phyloP scores from a whole-genome alignment of 495 filamentous ascomycete species.

The Talaromyces ruber region DNA sequence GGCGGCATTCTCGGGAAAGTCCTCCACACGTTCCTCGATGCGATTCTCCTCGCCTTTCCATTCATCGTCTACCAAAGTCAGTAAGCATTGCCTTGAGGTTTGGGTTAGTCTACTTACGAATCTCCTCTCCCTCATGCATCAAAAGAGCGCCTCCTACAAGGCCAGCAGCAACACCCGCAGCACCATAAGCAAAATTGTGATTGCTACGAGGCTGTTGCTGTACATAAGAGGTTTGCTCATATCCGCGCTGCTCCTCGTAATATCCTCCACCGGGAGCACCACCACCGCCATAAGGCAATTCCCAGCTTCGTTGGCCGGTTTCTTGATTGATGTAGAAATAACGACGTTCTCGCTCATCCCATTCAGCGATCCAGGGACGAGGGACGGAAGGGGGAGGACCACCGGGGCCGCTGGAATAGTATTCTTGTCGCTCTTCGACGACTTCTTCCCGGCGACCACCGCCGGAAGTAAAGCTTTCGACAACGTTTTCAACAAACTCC shows the following conservation, averaged over 20 bases:
- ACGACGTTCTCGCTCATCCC: constrained; percentile 40
- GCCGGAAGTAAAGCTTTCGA: constrained; percentile 14
- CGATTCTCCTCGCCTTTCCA: constrained; percentile 21
- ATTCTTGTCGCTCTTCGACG: constrained; percentile 4
- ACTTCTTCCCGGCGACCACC: constrained; percentile 7
- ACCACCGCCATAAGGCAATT: constrained; percentile 23
- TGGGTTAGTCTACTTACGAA: constrained; percentile 33
- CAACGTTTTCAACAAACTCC: constrained; percentile 32
- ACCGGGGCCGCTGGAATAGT: constrained; percentile 8
- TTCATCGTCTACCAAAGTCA: constrained; percentile 17
- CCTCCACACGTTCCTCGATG: constrained; percentile 24
- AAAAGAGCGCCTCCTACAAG: constrained; percentile 43
- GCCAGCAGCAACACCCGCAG: constrained; percentile 41
- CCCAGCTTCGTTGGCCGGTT: constrained; percentile 46
- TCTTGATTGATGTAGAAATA: constrained; percentile 49
- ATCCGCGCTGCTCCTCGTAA: constrained; percentile 9
- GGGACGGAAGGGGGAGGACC: constrained; percentile 38
- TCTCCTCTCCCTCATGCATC: constrained; percentile 32
- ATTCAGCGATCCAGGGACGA: constrained; percentile 44
- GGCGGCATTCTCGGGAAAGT: constrained; percentile 30
- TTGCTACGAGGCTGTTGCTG: constrained; percentile 19
- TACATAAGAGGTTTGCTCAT: constrained; percentile 10
- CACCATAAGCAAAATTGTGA: constrained; percentile 33
- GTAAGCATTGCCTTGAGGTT: too few species aligned
- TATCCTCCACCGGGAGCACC: constrained; percentile 12